Evolutionary conservation across 345 rosid genomes (phyloP), one percentile per base, ranked within the genome.

Genomic region (Microthlaspi erraticum): DNA sequence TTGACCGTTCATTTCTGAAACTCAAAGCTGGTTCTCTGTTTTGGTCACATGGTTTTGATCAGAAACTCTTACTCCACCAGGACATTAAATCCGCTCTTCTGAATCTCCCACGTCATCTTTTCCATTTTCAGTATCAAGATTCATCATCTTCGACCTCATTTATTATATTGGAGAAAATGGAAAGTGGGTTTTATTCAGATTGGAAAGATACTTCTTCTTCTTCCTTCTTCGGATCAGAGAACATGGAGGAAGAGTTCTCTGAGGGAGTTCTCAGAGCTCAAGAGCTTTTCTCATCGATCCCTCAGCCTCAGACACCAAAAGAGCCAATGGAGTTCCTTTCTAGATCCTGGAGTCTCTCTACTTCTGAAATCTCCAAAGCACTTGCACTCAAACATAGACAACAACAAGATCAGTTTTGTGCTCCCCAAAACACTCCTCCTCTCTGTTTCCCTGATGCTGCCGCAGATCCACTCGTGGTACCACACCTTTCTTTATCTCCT

Each of bases 251-350:
- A 43, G 91, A 81, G 36, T 12, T 64, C 2, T 83, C 70, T 57
- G 90, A 80, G 10, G 77, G 68, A n/a, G 46, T 66, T 74, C 34
- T 50, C 3, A 67, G 60, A 80, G 68, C 58, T 60, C 59, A 43
- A 79, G 60, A 23, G 17, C 81, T 31, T 42, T 58, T 89, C 76
- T 87, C 90, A 12, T 71, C 84, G 2, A 82, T 91, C 17, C 88
- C 81, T 60, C 86, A 89, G 36, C 97, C 97, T 20, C 83, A 88
- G 60, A 93, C 93, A 29, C 99, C 97, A 0, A 87, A 71, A 37
- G 98, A 93, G 72, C 91, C 97, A 0, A 91, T 93, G 91, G 98
- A 93, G 86, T 93, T 89, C 74, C 72, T 93, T 31, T 86, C 93
- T 1, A 91, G 99, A 85, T 89, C 99, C 0, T 91, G 97, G 96